phyloP scores from a whole-genome alignment of 2,329 filamentous ascomycete genomes.

The Fusarium xyrophilum region DNA sequence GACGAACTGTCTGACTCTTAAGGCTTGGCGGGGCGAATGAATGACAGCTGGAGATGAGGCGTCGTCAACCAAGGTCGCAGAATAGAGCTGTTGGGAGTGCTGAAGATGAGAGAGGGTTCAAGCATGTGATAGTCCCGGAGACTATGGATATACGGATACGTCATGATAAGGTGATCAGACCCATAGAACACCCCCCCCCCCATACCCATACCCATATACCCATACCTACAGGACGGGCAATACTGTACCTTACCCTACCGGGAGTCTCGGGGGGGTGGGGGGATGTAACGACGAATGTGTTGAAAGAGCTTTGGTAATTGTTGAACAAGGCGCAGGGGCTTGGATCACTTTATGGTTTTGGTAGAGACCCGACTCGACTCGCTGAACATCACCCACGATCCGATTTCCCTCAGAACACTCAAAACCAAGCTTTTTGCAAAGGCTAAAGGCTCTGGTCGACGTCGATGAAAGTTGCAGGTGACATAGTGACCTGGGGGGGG shows the following conservation, averaged over 20 bases:
- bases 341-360: slow-evolving; percentile 14
- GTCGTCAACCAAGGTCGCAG: slow-evolving; percentile 20
- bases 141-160: slow-evolving; percentile 30
- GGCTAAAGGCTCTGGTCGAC: slow-evolving; percentile 29
- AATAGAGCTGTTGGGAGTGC: slow-evolving; percentile 26
- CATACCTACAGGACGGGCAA: slow-evolving; percentile 3
- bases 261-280: slow-evolving; percentile 24
- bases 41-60: slow-evolving; percentile 21
- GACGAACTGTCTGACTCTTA: slow-evolving; percentile 15
- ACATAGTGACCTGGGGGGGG: slow-evolving; percentile 29
- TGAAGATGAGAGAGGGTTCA: slow-evolving; percentile 16
- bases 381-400: neutral
- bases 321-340: slow-evolving; percentile 7
- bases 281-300: slow-evolving; percentile 23
- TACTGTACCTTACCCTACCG: slow-evolving; percentile 18
- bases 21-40: slow-evolving; percentile 15
- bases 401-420: neutral
- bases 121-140: slow-evolving; percentile 41
- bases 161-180: slow-evolving; percentile 21
- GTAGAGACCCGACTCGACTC: neutral
- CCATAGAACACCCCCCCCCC: neutral
- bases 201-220: neutral
- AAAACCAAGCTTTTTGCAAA: slow-evolving; percentile 10
- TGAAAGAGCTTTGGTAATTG: slow-evolving; percentile 11
- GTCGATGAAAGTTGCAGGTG: slow-evolving; percentile 39